Percentiles rank a stretch among this genome's conserved stretches.
phyloP scores from a whole-genome alignment of 129 eudicot species.

The Pulicaria dysenterica region DNA sequence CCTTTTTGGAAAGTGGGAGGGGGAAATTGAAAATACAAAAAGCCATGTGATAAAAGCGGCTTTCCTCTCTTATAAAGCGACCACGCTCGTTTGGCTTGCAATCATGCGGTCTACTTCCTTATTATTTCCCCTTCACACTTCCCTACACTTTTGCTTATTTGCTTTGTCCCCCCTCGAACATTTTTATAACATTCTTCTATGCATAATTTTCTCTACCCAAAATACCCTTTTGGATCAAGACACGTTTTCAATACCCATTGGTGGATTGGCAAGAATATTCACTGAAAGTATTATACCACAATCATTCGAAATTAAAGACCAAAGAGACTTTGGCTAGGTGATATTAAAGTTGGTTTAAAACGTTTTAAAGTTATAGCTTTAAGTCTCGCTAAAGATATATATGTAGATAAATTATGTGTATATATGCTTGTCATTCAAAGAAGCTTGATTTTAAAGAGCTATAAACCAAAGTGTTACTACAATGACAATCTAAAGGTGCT shows the following conservation, averaged over 20 bases:
- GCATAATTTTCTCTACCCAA: constrained; percentile 1
- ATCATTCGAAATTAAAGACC: background rate
- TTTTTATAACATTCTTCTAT: constrained; percentile 30
- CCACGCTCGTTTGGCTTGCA: constrained; percentile 89
- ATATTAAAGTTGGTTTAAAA: too few relatives aligned
- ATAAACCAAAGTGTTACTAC: too few relatives aligned
- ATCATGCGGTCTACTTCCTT: constrained; percentile 81
- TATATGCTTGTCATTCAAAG: too few relatives aligned
- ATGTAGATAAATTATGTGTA: too few relatives aligned
- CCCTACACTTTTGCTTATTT: constrained; percentile 39
- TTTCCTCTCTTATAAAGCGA: constrained; percentile 63
- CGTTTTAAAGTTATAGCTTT: too few relatives aligned
- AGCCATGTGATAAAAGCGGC: constrained; percentile 79
- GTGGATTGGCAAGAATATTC: constrained; percentile 2
- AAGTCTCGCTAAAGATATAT: too few relatives aligned
- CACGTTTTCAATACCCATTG: constrained; percentile 22
- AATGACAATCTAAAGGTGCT: too few relatives aligned
- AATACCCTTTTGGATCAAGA: constrained; percentile 8
- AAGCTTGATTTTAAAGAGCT: too few relatives aligned
- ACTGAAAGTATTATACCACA: background rate
- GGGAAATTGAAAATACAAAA: constrained; percentile 40
- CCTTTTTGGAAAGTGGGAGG: constrained; percentile 38
- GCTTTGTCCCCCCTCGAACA: constrained; percentile 31
- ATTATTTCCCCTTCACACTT: constrained; percentile 47
- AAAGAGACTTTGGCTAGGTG: too few relatives aligned